Base-by-base conservation (phyloP, 192 early-diverging fungal species). In the Coemansia sp. region DNA sequence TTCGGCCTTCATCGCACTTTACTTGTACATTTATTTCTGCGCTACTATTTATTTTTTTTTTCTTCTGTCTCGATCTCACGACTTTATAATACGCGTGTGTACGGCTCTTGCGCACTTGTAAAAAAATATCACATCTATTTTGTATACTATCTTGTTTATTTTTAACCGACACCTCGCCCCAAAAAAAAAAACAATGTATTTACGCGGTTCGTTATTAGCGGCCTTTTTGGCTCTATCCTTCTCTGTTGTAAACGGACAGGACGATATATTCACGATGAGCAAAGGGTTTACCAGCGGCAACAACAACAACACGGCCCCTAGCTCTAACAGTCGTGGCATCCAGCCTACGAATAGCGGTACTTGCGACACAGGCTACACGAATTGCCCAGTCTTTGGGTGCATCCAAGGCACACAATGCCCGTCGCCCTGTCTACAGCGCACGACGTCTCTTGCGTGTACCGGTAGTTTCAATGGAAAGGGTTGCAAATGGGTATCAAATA, bases 381-480 rank as follows among this genome's bases (percentile, higher is more conserved):
- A 62, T 53, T 81, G 79, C 65, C 74, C 69, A 5, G 46, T 62
- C 9, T 81, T 76, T 27, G 79, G 79, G 6, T 81, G 79, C 52
- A 68, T 81, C 1, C 53, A 72, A 36, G 74, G 74, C 65, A 31
- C 62, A 6, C 50, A 62, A 24, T 62, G 60, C 18, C 60, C 60
- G 9, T 1, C 36, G 11, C 31, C 34, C 34, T 62, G 60, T 20
- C 3, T 18, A 5, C 47, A 49, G 47, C 47, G 47, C n/a, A 49
- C 47, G 6, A 22, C n/a, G n/a, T n/a, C n/a, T n/a, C n/a, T n/a
- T n/a, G n/a, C n/a, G n/a, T 82, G 80, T 46, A 43, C 65, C 0
- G 69, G 74, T 61, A 78, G 75, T 60, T 13, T 72, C 31, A 78
- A 83, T 46, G 80, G 80, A 31, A 41, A 65, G 3, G 80, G 80